phyloP scores from a whole-genome alignment of 1,284 basidiomycete genomes.

The Rhodofomes roseus region DNA sequence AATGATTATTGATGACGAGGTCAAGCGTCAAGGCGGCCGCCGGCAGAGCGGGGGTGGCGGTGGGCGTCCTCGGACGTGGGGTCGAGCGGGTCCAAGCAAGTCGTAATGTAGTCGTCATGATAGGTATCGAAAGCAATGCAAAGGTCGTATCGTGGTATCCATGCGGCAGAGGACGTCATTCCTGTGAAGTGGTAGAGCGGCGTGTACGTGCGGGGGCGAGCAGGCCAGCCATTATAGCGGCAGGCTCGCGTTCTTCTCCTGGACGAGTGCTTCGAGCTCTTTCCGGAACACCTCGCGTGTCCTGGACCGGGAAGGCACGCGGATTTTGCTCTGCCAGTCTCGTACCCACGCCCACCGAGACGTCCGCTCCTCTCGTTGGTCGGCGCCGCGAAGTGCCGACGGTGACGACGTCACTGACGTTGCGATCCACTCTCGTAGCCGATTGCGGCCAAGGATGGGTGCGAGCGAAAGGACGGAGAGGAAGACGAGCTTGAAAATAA shows the following conservation, averaged over 20 bases:
- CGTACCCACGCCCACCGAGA: conserved; percentile 57
- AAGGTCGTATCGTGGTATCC: conserved; percentile 2
- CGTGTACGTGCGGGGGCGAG: neutral
- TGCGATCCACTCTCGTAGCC: conserved; percentile 55
- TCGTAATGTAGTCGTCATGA: conserved; percentile 3
- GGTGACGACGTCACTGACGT: conserved; percentile 7
- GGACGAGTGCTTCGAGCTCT: conserved; percentile 25
- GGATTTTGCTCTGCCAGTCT: conserved; percentile 54
- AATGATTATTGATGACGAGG: neutral
- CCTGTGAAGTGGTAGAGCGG: neutral
- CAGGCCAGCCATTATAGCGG: conserved; percentile 33
- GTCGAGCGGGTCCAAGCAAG: neutral
- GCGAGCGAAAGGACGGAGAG: conserved; percentile 74
- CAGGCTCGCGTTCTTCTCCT: conserved; percentile 27
- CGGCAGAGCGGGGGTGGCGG: neutral
- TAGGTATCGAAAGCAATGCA: neutral
- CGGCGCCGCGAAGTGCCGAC: conserved; percentile 5
- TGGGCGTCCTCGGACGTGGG: neutral
- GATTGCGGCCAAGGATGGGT: conserved; percentile 69
- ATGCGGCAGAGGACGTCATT: conserved; percentile 6
- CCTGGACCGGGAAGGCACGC: conserved; percentile 40
- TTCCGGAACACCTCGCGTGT: conserved; percentile 19
- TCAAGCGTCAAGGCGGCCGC: neutral
- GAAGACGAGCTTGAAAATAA: conserved; percentile 69
- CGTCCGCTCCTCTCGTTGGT: conserved; percentile 31